Conservation (phyloP, 2,329 filamentous ascomycete species). For the Verticillium dahliae region DNA sequence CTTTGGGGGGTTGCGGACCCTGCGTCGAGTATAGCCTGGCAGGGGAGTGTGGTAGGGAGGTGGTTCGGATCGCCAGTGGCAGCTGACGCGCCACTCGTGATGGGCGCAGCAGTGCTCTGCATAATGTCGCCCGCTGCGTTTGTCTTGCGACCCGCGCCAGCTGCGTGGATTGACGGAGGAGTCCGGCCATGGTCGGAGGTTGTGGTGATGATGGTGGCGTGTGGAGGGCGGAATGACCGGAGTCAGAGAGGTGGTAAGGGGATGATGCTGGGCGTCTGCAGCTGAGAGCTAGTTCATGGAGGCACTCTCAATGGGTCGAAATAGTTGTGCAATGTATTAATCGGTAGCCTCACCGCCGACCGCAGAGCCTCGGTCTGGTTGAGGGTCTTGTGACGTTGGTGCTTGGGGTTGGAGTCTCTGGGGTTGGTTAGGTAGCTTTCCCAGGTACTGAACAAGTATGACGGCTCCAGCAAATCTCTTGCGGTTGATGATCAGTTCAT, state of each 20-base stretch:
- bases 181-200: conserved; percentile 52
- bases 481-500: conserved; percentile 4
- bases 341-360: not conserved
- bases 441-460: not conserved
- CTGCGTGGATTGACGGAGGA: conserved; percentile 60
- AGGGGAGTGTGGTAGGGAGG: conserved; percentile 24
- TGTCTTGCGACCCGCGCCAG: conserved; percentile 56
- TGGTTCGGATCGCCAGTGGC: conserved; percentile 24
- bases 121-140: conserved; percentile 44
- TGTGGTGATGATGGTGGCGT: not conserved
- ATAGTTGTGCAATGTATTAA: not conserved
- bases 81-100: conserved; percentile 22
- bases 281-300: not conserved
- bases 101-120: conserved; percentile 31
- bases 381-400: not conserved
- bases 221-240: conserved; percentile 9
- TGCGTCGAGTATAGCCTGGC: conserved; percentile 30
- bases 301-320: not conserved
- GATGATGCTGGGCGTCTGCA: not conserved
- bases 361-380: not conserved
- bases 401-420: not conserved
- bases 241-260: conserved; percentile 2
- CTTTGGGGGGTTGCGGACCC: conserved; percentile 28
- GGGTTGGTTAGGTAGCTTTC: not conserved
- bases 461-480: conserved; percentile 2